These are phyloP conservation scores for Wickerhamomyces pijperi DNA, from an alignment of 805 yeast genomes.

Conservation along the genomic window DNA sequence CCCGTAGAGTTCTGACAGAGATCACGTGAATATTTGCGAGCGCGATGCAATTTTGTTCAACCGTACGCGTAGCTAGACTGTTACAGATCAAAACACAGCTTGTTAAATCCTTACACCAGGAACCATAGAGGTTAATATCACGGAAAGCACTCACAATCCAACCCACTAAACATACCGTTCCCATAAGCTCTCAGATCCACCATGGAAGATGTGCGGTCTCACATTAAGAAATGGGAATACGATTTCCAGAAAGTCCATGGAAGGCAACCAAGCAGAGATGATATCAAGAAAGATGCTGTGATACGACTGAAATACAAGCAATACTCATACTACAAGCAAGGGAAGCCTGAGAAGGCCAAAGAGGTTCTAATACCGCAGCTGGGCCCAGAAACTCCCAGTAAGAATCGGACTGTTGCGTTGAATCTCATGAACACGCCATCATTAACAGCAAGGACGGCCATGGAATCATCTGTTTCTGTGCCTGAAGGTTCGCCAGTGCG, in stretches of 20 bases:
- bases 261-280: conserved; percentile 35
- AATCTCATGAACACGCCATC: conserved; percentile 1
- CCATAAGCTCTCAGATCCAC: no score
- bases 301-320: conserved; percentile 20
- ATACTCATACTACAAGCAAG: conserved; percentile 1
- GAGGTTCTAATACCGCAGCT: not conserved
- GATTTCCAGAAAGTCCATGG: conserved; percentile 26
- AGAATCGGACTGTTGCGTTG: not conserved
- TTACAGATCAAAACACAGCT: no score
- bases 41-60: no score
- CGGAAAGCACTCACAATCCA: no score
- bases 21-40: no score
- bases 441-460: conserved; percentile 15
- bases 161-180: no score
- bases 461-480: no score
- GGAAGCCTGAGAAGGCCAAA: not conserved
- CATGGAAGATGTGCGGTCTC: conserved; percentile 23
- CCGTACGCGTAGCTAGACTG: no score
- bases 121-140: no score
- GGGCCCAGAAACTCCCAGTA: conserved; percentile 2
- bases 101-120: no score
- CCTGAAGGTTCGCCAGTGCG: no score
- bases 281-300: conserved; percentile 29
- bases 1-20: no score
- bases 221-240: conserved; percentile 48